Conservation (phyloP, 306 rosid species). For the Malus sieversii region DNA sequence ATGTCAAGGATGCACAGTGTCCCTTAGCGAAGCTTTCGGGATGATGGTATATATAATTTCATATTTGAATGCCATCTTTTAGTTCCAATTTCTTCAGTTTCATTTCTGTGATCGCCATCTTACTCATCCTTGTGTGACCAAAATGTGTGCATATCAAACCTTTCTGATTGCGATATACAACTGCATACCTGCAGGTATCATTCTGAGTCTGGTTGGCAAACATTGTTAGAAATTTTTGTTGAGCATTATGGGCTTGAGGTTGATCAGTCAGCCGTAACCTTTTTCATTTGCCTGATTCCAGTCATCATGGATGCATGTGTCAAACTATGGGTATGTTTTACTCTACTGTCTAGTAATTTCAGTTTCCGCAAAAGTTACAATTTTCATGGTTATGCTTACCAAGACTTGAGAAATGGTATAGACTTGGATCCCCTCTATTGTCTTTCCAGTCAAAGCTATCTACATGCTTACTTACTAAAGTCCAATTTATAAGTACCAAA, state of each 20-base stretch:
- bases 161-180: background rate
- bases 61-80: background rate
- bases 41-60: background rate
- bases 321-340: slow-evolving; percentile 81
- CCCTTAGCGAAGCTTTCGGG: background rate
- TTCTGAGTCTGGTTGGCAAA: slow-evolving; percentile 97
- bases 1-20: background rate
- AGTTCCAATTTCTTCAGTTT: background rate
- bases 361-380: background rate
- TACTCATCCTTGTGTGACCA: background rate
- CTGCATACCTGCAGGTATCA: slow-evolving; percentile 68
- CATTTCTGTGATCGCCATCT: background rate
- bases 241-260: slow-evolving; percentile 87
- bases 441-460: background rate
- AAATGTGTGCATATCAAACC: background rate
- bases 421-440: background rate
- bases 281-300: slow-evolving; percentile 76
- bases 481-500: background rate
- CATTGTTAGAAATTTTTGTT: slow-evolving; percentile 65
- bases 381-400: background rate
- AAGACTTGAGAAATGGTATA: background rate
- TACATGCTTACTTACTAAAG: background rate
- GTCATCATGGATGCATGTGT: slow-evolving; percentile 81
- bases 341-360: background rate
- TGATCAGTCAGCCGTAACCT: slow-evolving; percentile 64